A percentile compares a stretch with the other conserved stretches of the same genome.
These are phyloP conservation scores for Lasiosphaeria miniovina DNA, from an alignment of 495 filamentous ascomycete species.

Conservation along the genomic window DNA sequence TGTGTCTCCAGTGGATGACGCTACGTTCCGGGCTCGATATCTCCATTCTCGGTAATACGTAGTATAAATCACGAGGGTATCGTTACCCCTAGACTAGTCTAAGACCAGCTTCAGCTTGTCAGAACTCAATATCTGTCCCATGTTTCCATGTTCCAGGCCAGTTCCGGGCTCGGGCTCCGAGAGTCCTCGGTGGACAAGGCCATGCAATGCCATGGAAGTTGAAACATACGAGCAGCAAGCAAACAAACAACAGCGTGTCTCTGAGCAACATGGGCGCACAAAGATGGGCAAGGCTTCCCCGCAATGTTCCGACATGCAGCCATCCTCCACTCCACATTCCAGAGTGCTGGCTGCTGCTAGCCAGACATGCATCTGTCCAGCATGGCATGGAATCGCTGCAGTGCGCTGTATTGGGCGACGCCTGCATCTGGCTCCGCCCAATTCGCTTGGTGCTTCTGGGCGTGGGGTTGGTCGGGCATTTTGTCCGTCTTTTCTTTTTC, in stretches of 20 bases:
- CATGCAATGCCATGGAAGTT: too few species aligned
- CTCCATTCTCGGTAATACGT: neutral
- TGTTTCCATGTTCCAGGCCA: too few species aligned
- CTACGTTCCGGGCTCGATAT: neutral
- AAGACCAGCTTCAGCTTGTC: neutral
- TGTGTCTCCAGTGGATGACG: neutral
- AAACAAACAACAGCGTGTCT: neutral
- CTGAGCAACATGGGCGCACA: neutral
- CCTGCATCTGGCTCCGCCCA: neutral
- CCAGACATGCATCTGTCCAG: neutral
- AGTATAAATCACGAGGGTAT: neutral
- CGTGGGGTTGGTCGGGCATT: neutral
- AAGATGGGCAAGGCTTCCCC: conserved; percentile 2
- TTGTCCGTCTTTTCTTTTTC: neutral
- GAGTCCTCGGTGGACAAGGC: too few species aligned
- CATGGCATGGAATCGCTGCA: neutral
- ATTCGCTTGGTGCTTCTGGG: conserved; percentile 1
- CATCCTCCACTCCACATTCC: conserved; percentile 1
- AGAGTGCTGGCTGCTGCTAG: neutral
- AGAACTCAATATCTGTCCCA: too few species aligned
- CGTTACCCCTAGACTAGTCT: neutral
- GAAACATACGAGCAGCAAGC: too few species aligned
- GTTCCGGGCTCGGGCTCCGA: too few species aligned
- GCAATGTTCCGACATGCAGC: conserved; percentile 4
- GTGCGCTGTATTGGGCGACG: neutral